A percentile compares a stretch with the other conserved stretches of the same genome.
Evolutionary conservation across 495 filamentous ascomycete species (phyloP).

Genomic region (Staphylotrichum tortipilum): DNA sequence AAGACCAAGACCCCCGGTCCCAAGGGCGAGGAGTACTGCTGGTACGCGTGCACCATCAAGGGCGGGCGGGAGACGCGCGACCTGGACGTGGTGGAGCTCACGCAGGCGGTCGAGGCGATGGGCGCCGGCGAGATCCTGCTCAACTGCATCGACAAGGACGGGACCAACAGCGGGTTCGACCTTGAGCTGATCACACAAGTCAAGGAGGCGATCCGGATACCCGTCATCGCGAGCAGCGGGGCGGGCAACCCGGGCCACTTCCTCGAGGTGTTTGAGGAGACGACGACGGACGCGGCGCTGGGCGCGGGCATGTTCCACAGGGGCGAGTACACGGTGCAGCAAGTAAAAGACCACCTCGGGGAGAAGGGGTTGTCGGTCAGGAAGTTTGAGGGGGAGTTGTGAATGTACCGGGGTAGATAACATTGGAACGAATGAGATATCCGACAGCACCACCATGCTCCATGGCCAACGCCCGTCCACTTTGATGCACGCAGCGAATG

Average conservation of each 20-base stretch:
- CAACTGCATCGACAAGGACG: constrained; percentile 97
- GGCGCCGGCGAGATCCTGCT: constrained; percentile 88
- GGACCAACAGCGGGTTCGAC: constrained; percentile 92
- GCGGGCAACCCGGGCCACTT: constrained; percentile 88
- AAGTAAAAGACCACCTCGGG: constrained; percentile 83
- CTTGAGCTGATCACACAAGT: constrained; percentile 83
- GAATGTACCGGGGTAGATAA: not conserved
- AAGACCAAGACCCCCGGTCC: constrained; percentile 62
- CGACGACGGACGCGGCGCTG: constrained; percentile 81
- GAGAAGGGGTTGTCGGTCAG: constrained; percentile 65
- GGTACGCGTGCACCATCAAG: constrained; percentile 97
- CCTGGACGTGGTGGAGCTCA: constrained; percentile 80
- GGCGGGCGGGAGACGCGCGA: constrained; percentile 87
- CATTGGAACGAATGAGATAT: too few relatives aligned
- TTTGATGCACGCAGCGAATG: too few relatives aligned
- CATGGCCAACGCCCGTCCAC: too few relatives aligned
- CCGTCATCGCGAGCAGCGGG: constrained; percentile 91
- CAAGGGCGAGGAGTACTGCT: constrained; percentile 73
- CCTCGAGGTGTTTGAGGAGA: constrained; percentile 77
- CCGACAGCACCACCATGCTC: too few relatives aligned
- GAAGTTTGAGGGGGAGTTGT: constrained; percentile 53
- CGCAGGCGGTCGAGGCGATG: constrained; percentile 88
- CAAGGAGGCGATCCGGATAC: constrained; percentile 75
- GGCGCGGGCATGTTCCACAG: constrained; percentile 98
- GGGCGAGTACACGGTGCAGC: constrained; percentile 84